These are phyloP conservation scores for Margaritispora aquatica DNA, from an alignment of 495 filamentous ascomycete genomes.

Conservation along the genomic window DNA sequence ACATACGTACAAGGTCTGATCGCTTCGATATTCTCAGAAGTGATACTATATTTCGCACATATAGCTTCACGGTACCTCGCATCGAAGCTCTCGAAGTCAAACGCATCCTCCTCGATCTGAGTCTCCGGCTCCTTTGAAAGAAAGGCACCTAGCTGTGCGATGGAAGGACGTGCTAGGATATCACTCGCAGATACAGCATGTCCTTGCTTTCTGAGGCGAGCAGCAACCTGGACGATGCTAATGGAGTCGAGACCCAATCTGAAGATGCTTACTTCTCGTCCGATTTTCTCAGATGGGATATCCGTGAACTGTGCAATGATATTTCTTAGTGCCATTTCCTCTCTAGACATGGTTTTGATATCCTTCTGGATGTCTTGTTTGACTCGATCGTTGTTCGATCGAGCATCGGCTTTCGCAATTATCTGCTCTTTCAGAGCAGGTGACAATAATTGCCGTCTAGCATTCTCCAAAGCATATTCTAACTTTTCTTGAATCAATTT, in stretches of 20 bases:
- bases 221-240: conserved; percentile 71
- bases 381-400: neutral
- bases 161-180: conserved; percentile 57
- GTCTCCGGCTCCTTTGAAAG: conserved; percentile 14
- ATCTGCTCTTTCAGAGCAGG: conserved; percentile 29
- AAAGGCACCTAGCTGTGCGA: conserved; percentile 34
- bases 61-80: conserved; percentile 29
- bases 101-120: neutral
- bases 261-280: conserved; percentile 61
- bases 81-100: conserved; percentile 37
- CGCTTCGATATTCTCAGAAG: conserved; percentile 29
- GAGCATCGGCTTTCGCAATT: conserved; percentile 28
- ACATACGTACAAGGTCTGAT: conserved; percentile 58
- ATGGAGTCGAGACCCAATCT: conserved; percentile 85
- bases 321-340: conserved; percentile 44
- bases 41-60: conserved; percentile 18
- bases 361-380: neutral
- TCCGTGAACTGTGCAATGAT: conserved; percentile 51
- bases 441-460: conserved; percentile 27
- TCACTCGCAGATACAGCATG: conserved; percentile 56
- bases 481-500: conserved; percentile 11
- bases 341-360: conserved; percentile 39
- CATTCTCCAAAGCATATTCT: conserved; percentile 15
- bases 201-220: conserved; percentile 50
- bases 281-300: conserved; percentile 46